These are phyloP conservation scores for Myrmaecium sp. DNA, from an alignment of 2,329 filamentous ascomycete species.

Conservation along the genomic window DNA sequence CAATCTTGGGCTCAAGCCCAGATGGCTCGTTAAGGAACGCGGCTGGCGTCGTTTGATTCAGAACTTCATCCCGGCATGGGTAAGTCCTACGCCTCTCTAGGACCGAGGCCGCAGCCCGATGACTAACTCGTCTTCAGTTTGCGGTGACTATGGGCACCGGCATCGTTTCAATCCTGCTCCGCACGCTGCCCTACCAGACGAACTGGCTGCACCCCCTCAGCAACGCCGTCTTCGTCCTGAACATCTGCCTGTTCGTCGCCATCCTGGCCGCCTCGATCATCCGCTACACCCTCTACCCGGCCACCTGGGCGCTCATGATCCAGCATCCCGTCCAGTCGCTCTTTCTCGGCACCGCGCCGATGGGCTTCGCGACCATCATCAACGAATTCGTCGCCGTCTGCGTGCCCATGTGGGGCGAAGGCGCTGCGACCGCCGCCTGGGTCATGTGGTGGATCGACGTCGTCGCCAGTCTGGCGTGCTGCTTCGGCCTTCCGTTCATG, in stretches of 20 bases:
- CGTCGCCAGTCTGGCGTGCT: slow-evolving; percentile 27
- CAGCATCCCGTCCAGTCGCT: slow-evolving; percentile 48
- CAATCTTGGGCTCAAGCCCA: too few species aligned
- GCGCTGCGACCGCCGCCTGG: slow-evolving; percentile 33
- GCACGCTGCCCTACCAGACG: slow-evolving; percentile 43
- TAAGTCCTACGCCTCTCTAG: background rate
- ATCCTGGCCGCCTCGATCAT: slow-evolving; percentile 39
- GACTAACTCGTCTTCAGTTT: slow-evolving; percentile 12
- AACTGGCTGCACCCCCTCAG: slow-evolving; percentile 42
- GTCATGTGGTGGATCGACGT: slow-evolving; percentile 33
- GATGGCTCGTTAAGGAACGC: too few species aligned
- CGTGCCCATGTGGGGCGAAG: slow-evolving; percentile 41
- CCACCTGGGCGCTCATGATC: slow-evolving; percentile 50
- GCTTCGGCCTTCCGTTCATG: slow-evolving; percentile 39
- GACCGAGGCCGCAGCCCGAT: background rate
- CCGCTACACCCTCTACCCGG: slow-evolving; percentile 48
- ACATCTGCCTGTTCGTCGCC: slow-evolving; percentile 38
- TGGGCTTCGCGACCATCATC: slow-evolving; percentile 52
- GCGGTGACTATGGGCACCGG: slow-evolving; percentile 44
- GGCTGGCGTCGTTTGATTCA: slow-evolving; percentile 19
- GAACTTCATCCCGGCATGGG: slow-evolving; percentile 21
- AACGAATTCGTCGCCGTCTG: slow-evolving; percentile 47
- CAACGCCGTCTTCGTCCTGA: slow-evolving; percentile 43
- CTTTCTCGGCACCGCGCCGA: slow-evolving; percentile 51
- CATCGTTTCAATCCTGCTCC: slow-evolving; percentile 45